These are phyloP conservation scores for Beta macrorhiza DNA, from an alignment of 179 eudicot genomes.

Conservation along the genomic window DNA sequence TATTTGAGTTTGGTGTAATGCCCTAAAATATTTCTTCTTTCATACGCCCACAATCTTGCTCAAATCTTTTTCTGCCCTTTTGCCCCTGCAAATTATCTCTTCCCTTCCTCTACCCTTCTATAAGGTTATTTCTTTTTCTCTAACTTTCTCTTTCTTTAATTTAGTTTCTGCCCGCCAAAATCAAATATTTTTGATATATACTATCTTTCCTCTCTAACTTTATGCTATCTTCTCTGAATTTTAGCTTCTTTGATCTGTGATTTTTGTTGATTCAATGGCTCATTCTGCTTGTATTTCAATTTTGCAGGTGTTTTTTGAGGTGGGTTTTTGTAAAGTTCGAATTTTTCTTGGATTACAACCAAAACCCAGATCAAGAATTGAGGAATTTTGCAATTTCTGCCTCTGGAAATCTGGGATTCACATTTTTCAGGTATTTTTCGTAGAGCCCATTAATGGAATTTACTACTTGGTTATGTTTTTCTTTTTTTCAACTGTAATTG, in stretches of 20 bases:
- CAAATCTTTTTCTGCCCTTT: constrained; percentile 25
- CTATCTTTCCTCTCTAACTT: neutral
- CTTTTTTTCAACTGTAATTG: neutral
- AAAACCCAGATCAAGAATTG: constrained; percentile 19
- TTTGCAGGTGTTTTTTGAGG: constrained; percentile 29
- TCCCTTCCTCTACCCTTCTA: constrained; percentile 33
- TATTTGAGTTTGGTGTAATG: neutral
- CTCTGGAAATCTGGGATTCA: constrained; percentile 16
- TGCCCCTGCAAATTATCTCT: constrained; percentile 33
- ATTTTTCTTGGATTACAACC: constrained; percentile 3
- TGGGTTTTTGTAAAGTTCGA: constrained; percentile 24
- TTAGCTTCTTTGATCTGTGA: constrained; percentile 1
- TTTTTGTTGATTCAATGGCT: constrained; percentile 19
- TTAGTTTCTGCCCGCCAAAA: constrained; percentile 25
- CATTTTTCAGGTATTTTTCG: constrained; percentile 6
- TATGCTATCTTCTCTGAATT: neutral
- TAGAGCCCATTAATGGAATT: neutral
- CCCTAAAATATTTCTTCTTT: constrained; percentile 24
- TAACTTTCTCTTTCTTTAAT: neutral
- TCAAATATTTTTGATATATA: neutral
- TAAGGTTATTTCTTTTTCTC: constrained; percentile 3
- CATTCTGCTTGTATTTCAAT: constrained; percentile 19
- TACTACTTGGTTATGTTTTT: neutral
- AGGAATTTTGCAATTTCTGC: constrained; percentile 15
- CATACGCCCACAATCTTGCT: constrained; percentile 18